Evolutionary conservation across 768 basidiomycete species (phyloP).

Genomic region (Sutorius australiensis): DNA sequence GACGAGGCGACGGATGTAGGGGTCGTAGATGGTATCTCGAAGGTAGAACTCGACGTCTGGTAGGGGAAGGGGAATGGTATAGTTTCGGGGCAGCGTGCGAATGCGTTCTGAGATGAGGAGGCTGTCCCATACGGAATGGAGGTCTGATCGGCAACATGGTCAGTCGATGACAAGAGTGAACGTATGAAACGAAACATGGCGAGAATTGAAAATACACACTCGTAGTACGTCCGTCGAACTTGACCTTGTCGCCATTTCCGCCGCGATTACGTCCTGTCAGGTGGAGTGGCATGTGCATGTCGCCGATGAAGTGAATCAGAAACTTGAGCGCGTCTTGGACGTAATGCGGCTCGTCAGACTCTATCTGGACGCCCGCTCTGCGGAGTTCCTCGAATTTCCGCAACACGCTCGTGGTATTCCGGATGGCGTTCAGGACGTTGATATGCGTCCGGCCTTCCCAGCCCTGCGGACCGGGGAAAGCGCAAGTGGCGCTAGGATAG

Average conservation of each 20-base stretch:
- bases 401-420: slow-evolving; percentile 69
- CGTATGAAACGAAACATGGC: not conserved
- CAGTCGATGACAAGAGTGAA: not conserved
- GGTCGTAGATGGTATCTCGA: slow-evolving; percentile 79
- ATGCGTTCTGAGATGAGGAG: slow-evolving; percentile 80
- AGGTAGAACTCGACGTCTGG: slow-evolving; percentile 62
- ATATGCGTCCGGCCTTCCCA: slow-evolving; percentile 56
- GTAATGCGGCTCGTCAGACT: slow-evolving; percentile 28
- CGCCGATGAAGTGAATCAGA: slow-evolving; percentile 89
- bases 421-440: slow-evolving; percentile 76
- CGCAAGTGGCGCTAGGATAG: slow-evolving; percentile 70
- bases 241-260: slow-evolving; percentile 76
- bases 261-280: slow-evolving; percentile 84
- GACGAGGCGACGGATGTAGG: slow-evolving; percentile 81
- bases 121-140: slow-evolving; percentile 88
- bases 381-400: slow-evolving; percentile 40
- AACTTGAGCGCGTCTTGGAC: slow-evolving; percentile 87
- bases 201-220: slow-evolving; percentile 44
- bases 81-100: slow-evolving; percentile 69
- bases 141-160: slow-evolving; percentile 39
- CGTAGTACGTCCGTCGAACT: slow-evolving; percentile 65
- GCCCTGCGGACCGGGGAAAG: slow-evolving; percentile 70
- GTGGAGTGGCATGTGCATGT: slow-evolving; percentile 92
- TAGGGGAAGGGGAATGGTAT: slow-evolving; percentile 68
- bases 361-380: not conserved